Percentiles rank a stretch among this genome's conserved stretches.
These are phyloP conservation scores for Brasilioporus rufonigricans DNA, from an alignment of 768 basidiomycete species.

Conservation along the genomic window DNA sequence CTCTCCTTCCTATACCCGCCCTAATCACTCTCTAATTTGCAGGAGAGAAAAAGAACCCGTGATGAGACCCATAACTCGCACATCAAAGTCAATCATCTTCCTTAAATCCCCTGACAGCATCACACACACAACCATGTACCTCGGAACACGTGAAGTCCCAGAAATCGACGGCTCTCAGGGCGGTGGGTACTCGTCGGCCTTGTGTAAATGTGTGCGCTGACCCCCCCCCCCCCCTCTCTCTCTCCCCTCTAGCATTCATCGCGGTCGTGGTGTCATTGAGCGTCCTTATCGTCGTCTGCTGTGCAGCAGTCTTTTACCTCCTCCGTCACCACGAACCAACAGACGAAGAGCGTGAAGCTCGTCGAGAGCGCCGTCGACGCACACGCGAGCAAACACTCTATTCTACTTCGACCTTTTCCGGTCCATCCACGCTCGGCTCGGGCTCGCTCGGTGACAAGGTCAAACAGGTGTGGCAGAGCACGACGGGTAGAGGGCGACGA, in stretches of 20 bases:
- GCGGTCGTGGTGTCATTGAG: conserved; percentile 55
- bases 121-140: not conserved
- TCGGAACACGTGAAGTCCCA: conserved; percentile 35
- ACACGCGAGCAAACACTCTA: conserved; percentile 22
- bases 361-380: conserved; percentile 31
- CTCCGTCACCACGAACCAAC: conserved; percentile 48
- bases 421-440: conserved; percentile 10
- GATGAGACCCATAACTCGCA: not conserved
- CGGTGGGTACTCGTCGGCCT: conserved; percentile 33
- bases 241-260: conserved; percentile 48
- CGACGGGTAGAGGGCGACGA: conserved; percentile 15
- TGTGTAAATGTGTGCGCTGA: not conserved
- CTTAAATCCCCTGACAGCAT: not conserved
- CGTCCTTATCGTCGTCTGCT: conserved; percentile 51
- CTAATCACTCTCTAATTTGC: not conserved
- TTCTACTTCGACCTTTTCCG: conserved; percentile 10
- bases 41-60: not conserved
- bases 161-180: conserved; percentile 50
- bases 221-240: too few species aligned
- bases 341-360: conserved; percentile 37
- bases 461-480: conserved; percentile 26
- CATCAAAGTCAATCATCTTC: not conserved
- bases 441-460: conserved; percentile 29
- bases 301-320: conserved; percentile 54
- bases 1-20: not conserved